Evolutionary conservation across 345 rosid species (phyloP).

Genomic region (Bruguiera gymnorhiza): DNA sequence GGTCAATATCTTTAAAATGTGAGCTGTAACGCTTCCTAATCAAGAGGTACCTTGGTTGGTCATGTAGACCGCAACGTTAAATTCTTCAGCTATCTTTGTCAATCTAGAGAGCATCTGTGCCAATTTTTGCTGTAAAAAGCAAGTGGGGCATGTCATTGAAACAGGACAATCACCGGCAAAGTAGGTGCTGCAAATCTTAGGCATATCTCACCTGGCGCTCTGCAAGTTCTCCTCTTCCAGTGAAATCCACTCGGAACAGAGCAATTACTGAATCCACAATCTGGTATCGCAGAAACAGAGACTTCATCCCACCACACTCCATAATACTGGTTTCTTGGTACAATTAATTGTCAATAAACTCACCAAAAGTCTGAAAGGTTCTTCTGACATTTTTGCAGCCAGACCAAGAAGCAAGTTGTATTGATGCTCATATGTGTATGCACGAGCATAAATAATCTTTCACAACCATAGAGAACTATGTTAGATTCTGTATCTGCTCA

Average conservation of each 20-base stretch:
- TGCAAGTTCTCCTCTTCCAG: slow-evolving; percentile 93
- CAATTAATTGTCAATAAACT: slow-evolving; percentile 3
- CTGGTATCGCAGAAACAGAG: slow-evolving; percentile 33
- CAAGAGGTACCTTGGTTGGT: slow-evolving; percentile 72
- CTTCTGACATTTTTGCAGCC: slow-evolving; percentile 96
- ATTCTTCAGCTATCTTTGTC: slow-evolving; percentile 87
- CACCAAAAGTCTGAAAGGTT: slow-evolving; percentile 80
- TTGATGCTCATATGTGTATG: slow-evolving; percentile 83
- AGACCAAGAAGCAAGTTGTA: slow-evolving; percentile 84
- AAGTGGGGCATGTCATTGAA: slow-evolving; percentile 12
- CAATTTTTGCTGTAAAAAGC: slow-evolving; percentile 74
- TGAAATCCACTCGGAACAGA: slow-evolving; percentile 79
- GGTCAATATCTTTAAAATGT: neutral
- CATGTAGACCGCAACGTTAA: slow-evolving; percentile 86
- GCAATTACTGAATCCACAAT: slow-evolving; percentile 84
- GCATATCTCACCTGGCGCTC: slow-evolving; percentile 63
- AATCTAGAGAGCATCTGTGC: slow-evolving; percentile 88
- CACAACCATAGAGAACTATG: slow-evolving; percentile 24
- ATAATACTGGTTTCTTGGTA: neutral
- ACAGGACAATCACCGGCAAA: neutral
- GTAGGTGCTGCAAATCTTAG: too few species aligned
- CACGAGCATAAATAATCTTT: slow-evolving; percentile 91
- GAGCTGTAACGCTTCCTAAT: neutral
- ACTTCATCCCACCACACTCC: slow-evolving; percentile 10
- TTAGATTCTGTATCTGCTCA: slow-evolving; percentile 5